Conservation (phyloP, 2,329 filamentous ascomycete species). For the Annulohypoxylon truncatum region DNA sequence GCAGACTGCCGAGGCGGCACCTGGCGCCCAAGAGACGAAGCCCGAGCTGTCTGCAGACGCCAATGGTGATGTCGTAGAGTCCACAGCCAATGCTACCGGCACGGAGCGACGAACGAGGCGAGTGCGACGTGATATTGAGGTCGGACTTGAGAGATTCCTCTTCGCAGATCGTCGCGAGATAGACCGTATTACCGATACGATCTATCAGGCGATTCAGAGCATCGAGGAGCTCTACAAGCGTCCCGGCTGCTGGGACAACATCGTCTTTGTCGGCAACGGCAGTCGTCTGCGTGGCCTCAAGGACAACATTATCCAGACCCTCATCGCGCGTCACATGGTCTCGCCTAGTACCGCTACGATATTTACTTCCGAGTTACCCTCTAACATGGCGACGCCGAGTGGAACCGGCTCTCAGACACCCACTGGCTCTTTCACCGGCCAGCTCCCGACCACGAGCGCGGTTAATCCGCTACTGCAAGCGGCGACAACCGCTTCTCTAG, state of each 20-base stretch:
- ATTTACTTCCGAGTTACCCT: slow-evolving; percentile 96
- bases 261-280: slow-evolving; percentile 93
- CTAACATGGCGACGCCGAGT: slow-evolving; percentile 88
- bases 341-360: slow-evolving; percentile 94
- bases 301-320: slow-evolving; percentile 84
- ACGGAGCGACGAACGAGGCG: slow-evolving; percentile 64
- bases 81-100: slow-evolving; percentile 35
- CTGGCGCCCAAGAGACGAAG: slow-evolving; percentile 39
- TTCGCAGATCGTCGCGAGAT: slow-evolving; percentile 78
- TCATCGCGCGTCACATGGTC: slow-evolving; percentile 86
- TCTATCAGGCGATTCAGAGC: slow-evolving; percentile 84
- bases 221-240: slow-evolving; percentile 88
- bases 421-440: slow-evolving; percentile 69
- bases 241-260: slow-evolving; percentile 87
- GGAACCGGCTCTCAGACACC: slow-evolving; percentile 94
- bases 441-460: slow-evolving; percentile 61
- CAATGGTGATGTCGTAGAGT: slow-evolving; percentile 47
- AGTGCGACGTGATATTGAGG: slow-evolving; percentile 75
- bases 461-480: slow-evolving; percentile 94
- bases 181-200: slow-evolving; percentile 83
- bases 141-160: slow-evolving; percentile 80
- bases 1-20: slow-evolving; percentile 34
- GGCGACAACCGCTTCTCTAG: slow-evolving; percentile 77
- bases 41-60: slow-evolving; percentile 32
- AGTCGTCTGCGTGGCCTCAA: slow-evolving; percentile 80